Conservation (phyloP, 345 rosid genomes). For the Brassica nigra region DNA sequence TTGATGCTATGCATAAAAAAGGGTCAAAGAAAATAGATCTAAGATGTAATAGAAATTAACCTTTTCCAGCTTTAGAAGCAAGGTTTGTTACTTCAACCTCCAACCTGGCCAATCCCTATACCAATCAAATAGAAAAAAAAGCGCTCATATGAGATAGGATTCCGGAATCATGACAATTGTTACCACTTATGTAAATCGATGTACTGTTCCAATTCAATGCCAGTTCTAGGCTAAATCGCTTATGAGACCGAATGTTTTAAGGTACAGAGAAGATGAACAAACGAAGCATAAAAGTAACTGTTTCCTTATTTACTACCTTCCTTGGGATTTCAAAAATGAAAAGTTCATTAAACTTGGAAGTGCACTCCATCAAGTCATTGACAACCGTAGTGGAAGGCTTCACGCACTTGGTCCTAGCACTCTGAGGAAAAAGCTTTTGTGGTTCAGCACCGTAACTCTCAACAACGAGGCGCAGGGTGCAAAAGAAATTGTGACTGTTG, state of each 20-base stretch:
- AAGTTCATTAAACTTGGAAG: slow-evolving; percentile 88
- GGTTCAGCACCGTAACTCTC: slow-evolving; percentile 81
- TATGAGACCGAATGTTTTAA: slow-evolving; percentile 9
- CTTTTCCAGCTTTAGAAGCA: slow-evolving; percentile 99
- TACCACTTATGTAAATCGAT: slow-evolving; percentile 9
- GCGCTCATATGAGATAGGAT: slow-evolving; percentile 3
- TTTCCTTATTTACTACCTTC: slow-evolving; percentile 51
- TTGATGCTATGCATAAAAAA: slow-evolving; percentile 6
- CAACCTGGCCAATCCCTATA: slow-evolving; percentile 79
- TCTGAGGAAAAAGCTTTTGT: slow-evolving; percentile 91
- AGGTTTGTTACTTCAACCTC: slow-evolving; percentile 99
- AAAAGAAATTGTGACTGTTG: slow-evolving; percentile 83
- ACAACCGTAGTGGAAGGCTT: slow-evolving; percentile 61
- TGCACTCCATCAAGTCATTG: slow-evolving; percentile 50
- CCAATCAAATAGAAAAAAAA: slow-evolving; percentile 10
- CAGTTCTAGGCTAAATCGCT: slow-evolving; percentile 14
- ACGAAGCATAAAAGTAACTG: neutral
- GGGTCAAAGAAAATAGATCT: slow-evolving; percentile 15
- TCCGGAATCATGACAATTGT: slow-evolving; percentile 10
- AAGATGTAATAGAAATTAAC: slow-evolving; percentile 43
- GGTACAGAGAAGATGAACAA: slow-evolving; percentile 15
- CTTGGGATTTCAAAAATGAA: slow-evolving; percentile 94
- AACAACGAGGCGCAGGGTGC: slow-evolving; percentile 86
- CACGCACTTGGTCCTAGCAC: slow-evolving; percentile 97
- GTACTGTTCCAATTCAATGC: slow-evolving; percentile 4